These are phyloP conservation scores for Bretschneidera sinensis DNA, from an alignment of 345 rosid species.

Conservation along the genomic window DNA sequence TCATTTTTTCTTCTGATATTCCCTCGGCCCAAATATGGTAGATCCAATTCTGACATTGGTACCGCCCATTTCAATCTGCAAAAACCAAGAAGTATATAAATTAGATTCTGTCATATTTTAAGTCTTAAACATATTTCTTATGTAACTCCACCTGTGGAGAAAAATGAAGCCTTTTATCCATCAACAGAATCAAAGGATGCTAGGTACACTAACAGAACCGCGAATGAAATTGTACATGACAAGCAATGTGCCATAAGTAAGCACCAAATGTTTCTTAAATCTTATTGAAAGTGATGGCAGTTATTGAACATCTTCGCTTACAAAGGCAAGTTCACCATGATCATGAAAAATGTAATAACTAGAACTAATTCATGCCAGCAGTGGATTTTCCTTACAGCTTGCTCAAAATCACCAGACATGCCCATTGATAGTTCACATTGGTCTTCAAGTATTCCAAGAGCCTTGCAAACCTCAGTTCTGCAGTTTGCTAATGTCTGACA, in stretches of 20 bases:
- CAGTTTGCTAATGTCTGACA: constrained; percentile 72
- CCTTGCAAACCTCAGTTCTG: constrained; percentile 85
- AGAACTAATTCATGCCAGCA: not conserved
- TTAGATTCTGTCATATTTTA: no score
- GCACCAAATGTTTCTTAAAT: not conserved
- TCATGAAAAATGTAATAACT: no score
- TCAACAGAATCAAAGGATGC: no score
- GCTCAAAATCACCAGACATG: constrained; percentile 92
- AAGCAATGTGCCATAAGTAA: no score
- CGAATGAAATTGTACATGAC: not conserved
- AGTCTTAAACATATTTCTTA: no score
- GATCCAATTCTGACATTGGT: constrained; percentile 93
- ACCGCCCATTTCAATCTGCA: constrained; percentile 91
- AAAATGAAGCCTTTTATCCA: no score
- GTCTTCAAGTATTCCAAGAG: constrained; percentile 70
- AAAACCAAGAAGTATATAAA: not conserved
- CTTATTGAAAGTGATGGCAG: not conserved
- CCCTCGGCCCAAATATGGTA: constrained; percentile 85
- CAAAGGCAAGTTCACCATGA: not conserved
- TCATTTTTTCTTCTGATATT: constrained; percentile 60
- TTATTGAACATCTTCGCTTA: not conserved
- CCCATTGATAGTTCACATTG: constrained; percentile 98
- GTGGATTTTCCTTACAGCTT: constrained; percentile 54
- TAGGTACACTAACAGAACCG: no score
- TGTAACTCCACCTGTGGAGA: no score